A percentile compares a stretch with the other conserved stretches of the same genome.
phyloP scores from a whole-genome alignment of 805 yeast species.

The Barnettozyma salicaria region DNA sequence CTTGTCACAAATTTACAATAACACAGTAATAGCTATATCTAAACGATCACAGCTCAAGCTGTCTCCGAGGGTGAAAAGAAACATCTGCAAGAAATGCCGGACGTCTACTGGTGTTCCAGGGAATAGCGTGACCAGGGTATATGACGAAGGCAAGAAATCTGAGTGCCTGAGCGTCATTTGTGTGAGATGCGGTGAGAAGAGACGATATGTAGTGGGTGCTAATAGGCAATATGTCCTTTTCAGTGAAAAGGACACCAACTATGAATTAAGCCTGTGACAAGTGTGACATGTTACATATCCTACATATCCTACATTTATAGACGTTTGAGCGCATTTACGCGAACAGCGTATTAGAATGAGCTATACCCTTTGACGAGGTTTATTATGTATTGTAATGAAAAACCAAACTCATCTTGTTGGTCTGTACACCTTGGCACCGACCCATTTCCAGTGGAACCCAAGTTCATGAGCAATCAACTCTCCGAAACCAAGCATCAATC shows the following conservation, averaged over 20 bases:
- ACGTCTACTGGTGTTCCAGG: conserved; percentile 40
- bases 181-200: conserved; percentile 37
- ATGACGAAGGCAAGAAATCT: conserved; percentile 38
- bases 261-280: neutral
- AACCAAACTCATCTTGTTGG: neutral
- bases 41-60: conserved; percentile 36
- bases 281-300: neutral
- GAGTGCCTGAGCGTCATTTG: conserved; percentile 51
- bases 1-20: conserved; percentile 1
- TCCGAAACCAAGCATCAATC: conserved; percentile 94
- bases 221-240: conserved; percentile 44
- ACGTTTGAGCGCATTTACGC: too few relatives aligned
- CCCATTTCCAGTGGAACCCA: conserved; percentile 74
- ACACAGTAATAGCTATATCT: conserved; percentile 21
- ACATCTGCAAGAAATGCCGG: conserved; percentile 62
- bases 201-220: conserved; percentile 59
- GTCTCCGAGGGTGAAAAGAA: conserved; percentile 59
- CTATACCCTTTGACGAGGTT: neutral
- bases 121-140: conserved; percentile 38
- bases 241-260: conserved; percentile 31
- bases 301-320: neutral
- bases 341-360: too few relatives aligned
- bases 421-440: conserved; percentile 52
- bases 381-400: neutral
- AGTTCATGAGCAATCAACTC: conserved; percentile 91